A percentile compares a stretch with the other conserved stretches of the same genome.
phyloP scores from a whole-genome alignment of 192 early-diverging fungal species.

The Entomortierella beljakovae region DNA sequence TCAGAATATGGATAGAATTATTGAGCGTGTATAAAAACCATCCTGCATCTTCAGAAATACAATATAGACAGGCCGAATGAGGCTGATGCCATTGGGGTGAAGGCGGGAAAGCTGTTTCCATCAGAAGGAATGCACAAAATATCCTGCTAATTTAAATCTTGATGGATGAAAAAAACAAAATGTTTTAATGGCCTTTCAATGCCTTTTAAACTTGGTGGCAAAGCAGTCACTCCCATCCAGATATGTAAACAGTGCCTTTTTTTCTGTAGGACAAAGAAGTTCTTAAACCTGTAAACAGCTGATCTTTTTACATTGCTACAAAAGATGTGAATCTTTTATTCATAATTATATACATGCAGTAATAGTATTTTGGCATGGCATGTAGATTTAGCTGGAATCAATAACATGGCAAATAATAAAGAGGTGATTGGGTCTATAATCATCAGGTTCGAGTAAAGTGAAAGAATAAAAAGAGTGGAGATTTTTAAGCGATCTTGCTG shows the following conservation, averaged over 20 bases:
- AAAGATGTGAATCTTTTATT: background rate
- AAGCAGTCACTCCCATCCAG: too few relatives aligned
- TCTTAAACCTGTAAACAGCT: too few relatives aligned
- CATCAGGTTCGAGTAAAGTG: background rate
- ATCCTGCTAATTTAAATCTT: too few relatives aligned
- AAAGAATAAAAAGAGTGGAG: background rate
- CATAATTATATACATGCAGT: background rate
- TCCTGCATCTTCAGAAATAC: conserved; percentile 12
- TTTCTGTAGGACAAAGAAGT: too few relatives aligned
- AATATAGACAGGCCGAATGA: conserved; percentile 36
- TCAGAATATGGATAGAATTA: conserved; percentile 41
- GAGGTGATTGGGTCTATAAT: background rate
- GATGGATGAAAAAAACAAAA: too few relatives aligned
- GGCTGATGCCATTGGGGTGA: conserved; percentile 52
- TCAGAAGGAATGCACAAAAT: background rate
- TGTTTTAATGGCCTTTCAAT: too few relatives aligned
- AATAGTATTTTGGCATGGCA: background rate
- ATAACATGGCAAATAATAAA: background rate
- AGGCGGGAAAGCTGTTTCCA: conserved; percentile 41
- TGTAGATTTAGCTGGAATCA: background rate
- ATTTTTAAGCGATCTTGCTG: conserved; percentile 33
- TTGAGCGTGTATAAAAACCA: conserved; percentile 49
- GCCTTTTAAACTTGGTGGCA: too few relatives aligned
- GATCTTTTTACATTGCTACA: too few relatives aligned
- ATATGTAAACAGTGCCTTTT: too few relatives aligned